Conservation (phyloP, 2,329 filamentous ascomycete species). For the Colletotrichum lindemuthianum region DNA sequence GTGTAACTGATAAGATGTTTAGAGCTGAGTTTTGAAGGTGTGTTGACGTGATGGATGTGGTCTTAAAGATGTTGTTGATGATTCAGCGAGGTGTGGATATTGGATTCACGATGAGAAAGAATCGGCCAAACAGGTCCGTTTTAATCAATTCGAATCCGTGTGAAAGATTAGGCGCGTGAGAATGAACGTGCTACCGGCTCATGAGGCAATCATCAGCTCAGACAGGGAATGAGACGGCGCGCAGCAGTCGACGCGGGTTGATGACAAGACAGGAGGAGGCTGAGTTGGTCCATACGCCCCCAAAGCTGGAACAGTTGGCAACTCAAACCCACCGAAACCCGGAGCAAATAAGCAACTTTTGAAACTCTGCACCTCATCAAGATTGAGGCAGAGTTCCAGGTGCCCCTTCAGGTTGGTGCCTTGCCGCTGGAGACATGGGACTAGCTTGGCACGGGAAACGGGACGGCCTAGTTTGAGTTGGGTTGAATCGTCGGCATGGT, state of each 20-base stretch:
- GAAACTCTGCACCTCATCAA: constrained; percentile 34
- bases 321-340: constrained; percentile 26
- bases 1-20: neutral
- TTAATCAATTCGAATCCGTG: constrained; percentile 31
- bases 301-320: constrained; percentile 13
- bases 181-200: constrained; percentile 23
- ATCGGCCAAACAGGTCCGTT: constrained; percentile 26
- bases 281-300: constrained; percentile 21
- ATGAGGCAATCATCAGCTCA: constrained; percentile 34
- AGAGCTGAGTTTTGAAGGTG: neutral
- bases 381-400: constrained; percentile 20
- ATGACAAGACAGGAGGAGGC: constrained; percentile 35
- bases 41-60: neutral
- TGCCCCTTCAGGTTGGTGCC: constrained; percentile 5
- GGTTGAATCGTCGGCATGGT: neutral
- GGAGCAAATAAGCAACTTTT: constrained; percentile 22
- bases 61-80: constrained; percentile 19
- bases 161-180: constrained; percentile 14
- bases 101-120: constrained; percentile 17
- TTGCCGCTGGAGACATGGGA: constrained; percentile 21
- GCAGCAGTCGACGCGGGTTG: constrained; percentile 29
- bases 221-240: constrained; percentile 33
- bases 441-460: constrained; percentile 19
- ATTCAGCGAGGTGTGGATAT: constrained; percentile 22
- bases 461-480: neutral